phyloP scores from a whole-genome alignment of 371 early-diverging fungal genomes.

The Parasitella parasitica region DNA sequence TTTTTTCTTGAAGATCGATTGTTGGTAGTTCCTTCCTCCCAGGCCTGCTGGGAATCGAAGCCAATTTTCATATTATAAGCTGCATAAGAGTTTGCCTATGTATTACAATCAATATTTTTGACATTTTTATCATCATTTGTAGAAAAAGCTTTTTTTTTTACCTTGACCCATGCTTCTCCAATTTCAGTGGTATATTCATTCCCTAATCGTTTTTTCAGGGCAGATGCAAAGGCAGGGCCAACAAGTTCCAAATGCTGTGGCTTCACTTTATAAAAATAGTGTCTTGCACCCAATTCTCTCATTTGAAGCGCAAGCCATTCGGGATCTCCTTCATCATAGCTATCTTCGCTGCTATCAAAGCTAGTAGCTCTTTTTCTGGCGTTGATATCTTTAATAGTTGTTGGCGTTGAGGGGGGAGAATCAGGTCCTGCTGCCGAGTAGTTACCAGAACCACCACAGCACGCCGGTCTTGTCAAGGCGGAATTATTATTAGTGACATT shows the following conservation, averaged over 20 bases:
- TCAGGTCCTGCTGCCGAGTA: background rate
- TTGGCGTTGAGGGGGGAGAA: conserved; percentile 3
- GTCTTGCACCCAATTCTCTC: conserved; percentile 43
- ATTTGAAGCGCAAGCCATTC: conserved; percentile 24
- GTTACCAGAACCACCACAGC: background rate
- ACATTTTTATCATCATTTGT: background rate
- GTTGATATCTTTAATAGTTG: conserved; percentile 32
- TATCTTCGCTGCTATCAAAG: background rate
- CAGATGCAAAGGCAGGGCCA: conserved; percentile 40
- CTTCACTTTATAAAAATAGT: conserved; percentile 36
- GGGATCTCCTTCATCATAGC: conserved; percentile 29
- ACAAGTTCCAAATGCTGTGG: conserved; percentile 35
- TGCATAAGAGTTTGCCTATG: conserved; percentile 38
- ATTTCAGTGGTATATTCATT: conserved; percentile 38
- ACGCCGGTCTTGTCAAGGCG: background rate
- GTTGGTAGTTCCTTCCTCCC: conserved; percentile 23
- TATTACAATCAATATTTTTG: background rate
- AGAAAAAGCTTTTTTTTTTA: conserved; percentile 13
- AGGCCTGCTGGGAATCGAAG: conserved; percentile 37
- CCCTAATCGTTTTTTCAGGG: conserved; percentile 33
- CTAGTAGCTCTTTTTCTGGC: conserved; percentile 5
- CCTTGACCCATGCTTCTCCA: conserved; percentile 45
- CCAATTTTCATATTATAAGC: conserved; percentile 41
- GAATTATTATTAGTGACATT: conserved; percentile 6
- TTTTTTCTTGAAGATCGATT: conserved; percentile 3